These are phyloP conservation scores for Talaromyces sp. DNA, from an alignment of 2,329 filamentous ascomycete genomes.

Conservation along the genomic window DNA sequence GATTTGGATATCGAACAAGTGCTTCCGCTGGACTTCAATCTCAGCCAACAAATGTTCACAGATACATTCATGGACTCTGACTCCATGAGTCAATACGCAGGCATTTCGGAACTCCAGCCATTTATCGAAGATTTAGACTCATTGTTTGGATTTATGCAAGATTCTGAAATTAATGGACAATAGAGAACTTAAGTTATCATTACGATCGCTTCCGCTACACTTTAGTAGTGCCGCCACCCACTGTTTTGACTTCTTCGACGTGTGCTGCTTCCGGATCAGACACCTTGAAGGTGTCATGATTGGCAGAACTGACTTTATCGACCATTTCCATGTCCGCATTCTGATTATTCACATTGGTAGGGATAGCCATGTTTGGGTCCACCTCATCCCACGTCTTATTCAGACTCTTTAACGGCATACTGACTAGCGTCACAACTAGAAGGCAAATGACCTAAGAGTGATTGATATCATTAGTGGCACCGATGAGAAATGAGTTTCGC, in stretches of 20 bases:
- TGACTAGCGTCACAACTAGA: background rate
- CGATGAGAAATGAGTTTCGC: background rate
- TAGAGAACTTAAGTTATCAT: background rate
- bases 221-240: background rate
- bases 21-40: background rate
- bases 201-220: background rate
- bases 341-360: background rate
- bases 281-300: background rate
- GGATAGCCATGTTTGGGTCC: constrained; percentile 2
- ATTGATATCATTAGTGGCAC: background rate
- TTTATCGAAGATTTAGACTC: constrained; percentile 5
- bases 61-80: background rate
- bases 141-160: constrained; percentile 5
- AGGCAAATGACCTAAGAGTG: background rate
- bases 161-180: background rate
- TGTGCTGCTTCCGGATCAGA: background rate
- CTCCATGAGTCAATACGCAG: background rate
- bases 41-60: constrained; percentile 1
- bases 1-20: background rate
- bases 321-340: background rate
- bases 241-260: background rate
- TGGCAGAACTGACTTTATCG: background rate
- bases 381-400: constrained; percentile 3
- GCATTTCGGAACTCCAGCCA: background rate
- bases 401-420: constrained; percentile 4